Percentiles rank a stretch among this genome's conserved stretches.
Conservation (phyloP, 139 green algal genomes). For the Deuterostichococcus epilithicus region DNA sequence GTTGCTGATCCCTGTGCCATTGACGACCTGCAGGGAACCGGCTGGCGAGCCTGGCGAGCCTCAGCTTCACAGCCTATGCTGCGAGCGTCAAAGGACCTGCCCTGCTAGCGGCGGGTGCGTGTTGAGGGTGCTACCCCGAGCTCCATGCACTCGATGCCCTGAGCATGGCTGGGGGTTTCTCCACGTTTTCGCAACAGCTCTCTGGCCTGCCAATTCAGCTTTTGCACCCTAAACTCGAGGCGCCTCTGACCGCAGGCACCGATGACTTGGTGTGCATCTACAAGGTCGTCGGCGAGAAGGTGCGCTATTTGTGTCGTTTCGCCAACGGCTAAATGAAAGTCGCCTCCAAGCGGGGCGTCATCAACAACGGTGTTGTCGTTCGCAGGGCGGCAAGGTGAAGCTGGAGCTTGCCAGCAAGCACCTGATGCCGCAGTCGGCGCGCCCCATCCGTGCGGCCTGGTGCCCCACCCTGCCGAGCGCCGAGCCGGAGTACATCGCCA, state of each 20-base stretch:
- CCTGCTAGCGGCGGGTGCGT: slow-evolving; percentile 15
- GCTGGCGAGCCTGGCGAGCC: slow-evolving; percentile 4
- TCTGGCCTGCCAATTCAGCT: too few species aligned
- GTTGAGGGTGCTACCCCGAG: neutral
- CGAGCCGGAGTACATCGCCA: slow-evolving; percentile 30
- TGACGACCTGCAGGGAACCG: neutral
- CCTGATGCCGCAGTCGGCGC: slow-evolving; percentile 18
- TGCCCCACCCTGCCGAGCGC: slow-evolving; percentile 16
- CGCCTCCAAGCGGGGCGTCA: slow-evolving; percentile 5
- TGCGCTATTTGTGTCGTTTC: neutral
- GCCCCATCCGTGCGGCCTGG: slow-evolving; percentile 24
- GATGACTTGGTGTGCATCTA: neutral
- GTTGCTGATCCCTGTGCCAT: slow-evolving; percentile 1
- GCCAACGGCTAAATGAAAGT: slow-evolving; percentile 1
- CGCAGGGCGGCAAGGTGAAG: slow-evolving; percentile 1
- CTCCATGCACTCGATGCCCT: neutral
- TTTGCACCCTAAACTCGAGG: too few species aligned
- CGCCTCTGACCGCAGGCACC: neutral
- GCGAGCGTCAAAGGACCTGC: slow-evolving; percentile 9
- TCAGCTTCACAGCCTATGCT: slow-evolving; percentile 16
- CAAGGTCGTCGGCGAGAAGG: neutral
- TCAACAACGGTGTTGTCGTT: too few species aligned
- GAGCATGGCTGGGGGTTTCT: neutral
- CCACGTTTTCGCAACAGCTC: too few species aligned
- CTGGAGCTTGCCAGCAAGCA: slow-evolving; percentile 17